These are phyloP conservation scores for Fusarium irregulare DNA, from an alignment of 2,329 filamentous ascomycete genomes.

Conservation along the genomic window DNA sequence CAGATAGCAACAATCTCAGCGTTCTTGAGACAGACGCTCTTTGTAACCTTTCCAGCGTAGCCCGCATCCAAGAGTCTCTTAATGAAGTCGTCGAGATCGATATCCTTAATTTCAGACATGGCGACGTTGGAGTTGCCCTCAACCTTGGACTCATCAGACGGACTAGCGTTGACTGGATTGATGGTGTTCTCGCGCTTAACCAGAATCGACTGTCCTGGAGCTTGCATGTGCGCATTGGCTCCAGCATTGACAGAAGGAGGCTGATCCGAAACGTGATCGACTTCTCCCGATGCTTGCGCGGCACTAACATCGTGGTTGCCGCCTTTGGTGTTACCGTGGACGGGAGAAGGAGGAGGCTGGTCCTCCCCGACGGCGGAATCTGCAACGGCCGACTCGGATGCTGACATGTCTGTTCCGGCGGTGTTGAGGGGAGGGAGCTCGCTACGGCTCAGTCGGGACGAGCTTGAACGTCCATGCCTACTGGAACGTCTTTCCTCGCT, in stretches of 20 bases:
- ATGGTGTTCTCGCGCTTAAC: conserved; percentile 80
- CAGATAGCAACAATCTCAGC: conserved; percentile 97
- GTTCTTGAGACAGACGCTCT: conserved; percentile 96
- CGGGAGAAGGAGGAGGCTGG: conserved; percentile 84
- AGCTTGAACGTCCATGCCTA: conserved; percentile 66
- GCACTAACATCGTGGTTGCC: conserved; percentile 83
- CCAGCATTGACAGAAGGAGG: conserved; percentile 77
- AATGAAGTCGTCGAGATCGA: conserved; percentile 97
- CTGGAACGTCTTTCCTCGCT: conserved; percentile 79
- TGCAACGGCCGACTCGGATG: conserved; percentile 55
- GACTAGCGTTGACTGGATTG: conserved; percentile 68
- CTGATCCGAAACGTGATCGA: conserved; percentile 92
- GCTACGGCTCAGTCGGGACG: conserved; percentile 59
- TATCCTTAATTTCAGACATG: conserved; percentile 90
- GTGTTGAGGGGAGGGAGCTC: conserved; percentile 57
- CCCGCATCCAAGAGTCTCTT: conserved; percentile 92
- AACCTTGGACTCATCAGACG: conserved; percentile 56
- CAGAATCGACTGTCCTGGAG: conserved; percentile 89
- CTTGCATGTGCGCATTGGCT: conserved; percentile 68
- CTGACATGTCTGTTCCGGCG: conserved; percentile 55
- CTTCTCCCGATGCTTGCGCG: conserved; percentile 87
- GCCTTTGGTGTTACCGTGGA: conserved; percentile 77
- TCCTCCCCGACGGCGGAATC: conserved; percentile 56
- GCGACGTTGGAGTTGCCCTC: conserved; percentile 71
- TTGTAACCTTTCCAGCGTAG: conserved; percentile 96